Evolutionary conservation across 352 stramenopile species (phyloP), one percentile per base, ranked within the genome.

Genomic region (Pythium phragmitis): DNA sequence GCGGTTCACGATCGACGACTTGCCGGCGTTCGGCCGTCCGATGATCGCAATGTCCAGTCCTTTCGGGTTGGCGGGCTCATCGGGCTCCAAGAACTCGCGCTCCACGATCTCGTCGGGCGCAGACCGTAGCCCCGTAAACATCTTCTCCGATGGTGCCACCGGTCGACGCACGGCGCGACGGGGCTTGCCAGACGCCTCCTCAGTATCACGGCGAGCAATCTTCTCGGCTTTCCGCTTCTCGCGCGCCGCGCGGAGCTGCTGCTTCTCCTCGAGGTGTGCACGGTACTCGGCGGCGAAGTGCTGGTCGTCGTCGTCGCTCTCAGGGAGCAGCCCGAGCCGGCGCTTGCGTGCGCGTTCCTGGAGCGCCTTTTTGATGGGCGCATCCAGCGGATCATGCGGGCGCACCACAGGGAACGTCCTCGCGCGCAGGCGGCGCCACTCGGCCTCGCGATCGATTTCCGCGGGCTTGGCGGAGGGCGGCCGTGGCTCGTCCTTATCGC

Each of bases 1-100:
- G 0, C 72, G 58, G 71, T 96, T 96, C 71, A 94, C 86, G 55
- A 96, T 90, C 11, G 83, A 93, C 30, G 84, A 93, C 70, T 96
- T 96, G 69, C 87, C 87, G 11, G 87, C 87, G 60, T 96, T 96
- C n/a, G 87, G 87, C 7, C 87, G 82, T 21, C 87, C 87, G 33
- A 96, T 92, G 42, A 96, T 82, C 7, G 87, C 87, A 21, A 94
- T 68, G 59, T 92, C 82, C 56, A 96, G 69, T 7, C 77, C 85
- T 23, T 83, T 80, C 4, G 87, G 70, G 23, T 88, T 66, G 17
- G 82, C 48, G 2, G 85, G 85, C 61, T 94, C 80, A 57, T 94
- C 85, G 4, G 85, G 85, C 42, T 91, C 77, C 11, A 90, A 56
- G 46, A 87, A 91, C 52, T 89, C 84, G 43, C 84, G 82, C 42